phyloP scores from a whole-genome alignment of 768 basidiomycete genomes.

The Termitomyces sp. region DNA sequence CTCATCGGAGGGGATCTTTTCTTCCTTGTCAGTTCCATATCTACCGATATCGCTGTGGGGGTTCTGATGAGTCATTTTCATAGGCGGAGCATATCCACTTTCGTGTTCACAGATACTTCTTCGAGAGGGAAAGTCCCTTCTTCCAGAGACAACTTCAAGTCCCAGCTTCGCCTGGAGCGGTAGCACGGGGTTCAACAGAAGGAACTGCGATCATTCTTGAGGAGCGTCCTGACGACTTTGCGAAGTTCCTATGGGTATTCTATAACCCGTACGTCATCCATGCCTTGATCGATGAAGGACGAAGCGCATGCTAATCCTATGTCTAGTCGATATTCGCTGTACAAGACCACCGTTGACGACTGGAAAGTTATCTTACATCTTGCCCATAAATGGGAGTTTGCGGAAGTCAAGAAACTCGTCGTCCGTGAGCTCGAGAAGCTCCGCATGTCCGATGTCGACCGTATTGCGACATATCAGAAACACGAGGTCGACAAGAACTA shows the following conservation, averaged over 20 bases:
- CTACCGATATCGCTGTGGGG: constrained; percentile 22
- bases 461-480: constrained; percentile 52
- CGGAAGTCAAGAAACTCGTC: constrained; percentile 52
- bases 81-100: constrained; percentile 53
- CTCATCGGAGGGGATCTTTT: constrained; percentile 48
- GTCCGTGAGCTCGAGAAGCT: constrained; percentile 55
- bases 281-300: neutral
- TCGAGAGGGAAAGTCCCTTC: constrained; percentile 43
- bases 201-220: constrained; percentile 40
- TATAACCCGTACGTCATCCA: constrained; percentile 42
- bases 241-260: constrained; percentile 52
- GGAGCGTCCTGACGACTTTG: constrained; percentile 34
- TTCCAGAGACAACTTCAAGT: constrained; percentile 35
- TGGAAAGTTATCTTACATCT: constrained; percentile 62
- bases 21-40: constrained; percentile 40
- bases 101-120: constrained; percentile 52
- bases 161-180: constrained; percentile 28
- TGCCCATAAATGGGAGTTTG: constrained; percentile 53
- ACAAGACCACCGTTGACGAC: constrained; percentile 41
- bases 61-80: constrained; percentile 25
- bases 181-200: constrained; percentile 33
- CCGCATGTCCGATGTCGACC: constrained; percentile 41
- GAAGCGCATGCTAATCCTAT: neutral
- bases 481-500: constrained; percentile 44
- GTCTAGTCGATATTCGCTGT: constrained; percentile 52